Evolutionary conservation across 2,329 filamentous ascomycete genomes (phyloP).

Genomic region (Ceratocystis papillata): DNA sequence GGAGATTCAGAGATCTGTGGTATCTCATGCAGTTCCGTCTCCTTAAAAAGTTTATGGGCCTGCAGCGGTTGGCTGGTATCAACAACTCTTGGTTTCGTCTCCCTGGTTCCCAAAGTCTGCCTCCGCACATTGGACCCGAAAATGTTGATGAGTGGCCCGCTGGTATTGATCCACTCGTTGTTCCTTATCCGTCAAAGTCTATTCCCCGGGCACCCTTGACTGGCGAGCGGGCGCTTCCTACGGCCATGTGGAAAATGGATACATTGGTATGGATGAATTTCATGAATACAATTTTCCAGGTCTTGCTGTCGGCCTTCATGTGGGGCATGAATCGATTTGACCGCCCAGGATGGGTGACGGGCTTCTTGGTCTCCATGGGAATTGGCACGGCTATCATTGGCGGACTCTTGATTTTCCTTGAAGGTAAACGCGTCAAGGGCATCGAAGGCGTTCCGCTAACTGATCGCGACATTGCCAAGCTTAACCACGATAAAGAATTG

Average conservation of each 20-base stretch:
- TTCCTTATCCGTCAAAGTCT: conserved; percentile 54
- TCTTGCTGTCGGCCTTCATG: conserved; percentile 66
- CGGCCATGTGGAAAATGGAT: conserved; percentile 64
- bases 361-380: conserved; percentile 64
- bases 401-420: conserved; percentile 58
- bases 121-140: conserved; percentile 42
- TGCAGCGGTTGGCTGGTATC: conserved; percentile 61
- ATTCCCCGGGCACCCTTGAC: conserved; percentile 60
- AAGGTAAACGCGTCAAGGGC: conserved; percentile 60
- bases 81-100: conserved; percentile 68
- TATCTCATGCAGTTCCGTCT: conserved; percentile 58
- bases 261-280: conserved; percentile 70
- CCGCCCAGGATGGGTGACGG: conserved; percentile 69
- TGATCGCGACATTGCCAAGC: conserved; percentile 41
- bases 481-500: conserved; percentile 43
- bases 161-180: conserved; percentile 29
- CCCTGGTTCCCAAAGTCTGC: conserved; percentile 51
- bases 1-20: conserved; percentile 72
- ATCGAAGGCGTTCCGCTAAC: conserved; percentile 60
- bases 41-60: conserved; percentile 40
- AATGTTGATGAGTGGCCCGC: conserved; percentile 37
- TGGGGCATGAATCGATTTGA: conserved; percentile 65
- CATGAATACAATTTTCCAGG: conserved; percentile 68
- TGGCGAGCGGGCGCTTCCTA: conserved; percentile 56
- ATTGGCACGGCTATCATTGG: conserved; percentile 54